A percentile compares a stretch with the other conserved stretches of the same genome.
phyloP scores from a whole-genome alignment of 306 rosid species.

The Lithocarpus polystachyus region DNA sequence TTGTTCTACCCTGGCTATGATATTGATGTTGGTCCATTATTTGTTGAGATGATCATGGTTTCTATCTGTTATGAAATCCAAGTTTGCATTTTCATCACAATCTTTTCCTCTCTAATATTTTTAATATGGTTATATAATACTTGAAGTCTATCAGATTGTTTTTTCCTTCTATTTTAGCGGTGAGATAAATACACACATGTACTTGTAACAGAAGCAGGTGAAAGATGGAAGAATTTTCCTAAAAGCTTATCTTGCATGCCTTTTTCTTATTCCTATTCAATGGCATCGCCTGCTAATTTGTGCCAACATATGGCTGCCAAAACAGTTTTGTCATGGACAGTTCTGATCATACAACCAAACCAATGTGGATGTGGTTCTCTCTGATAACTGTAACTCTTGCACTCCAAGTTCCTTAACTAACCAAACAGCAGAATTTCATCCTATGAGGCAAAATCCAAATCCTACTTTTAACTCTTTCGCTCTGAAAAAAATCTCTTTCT shows the following conservation, averaged over 20 bases:
- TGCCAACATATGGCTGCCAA: not conserved
- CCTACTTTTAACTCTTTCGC: not conserved
- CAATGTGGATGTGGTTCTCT: constrained; percentile 4
- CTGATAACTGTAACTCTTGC: not conserved
- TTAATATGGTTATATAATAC: not conserved
- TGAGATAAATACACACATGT: not conserved
- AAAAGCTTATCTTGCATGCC: not conserved
- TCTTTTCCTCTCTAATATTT: not conserved
- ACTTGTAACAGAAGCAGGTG: not conserved
- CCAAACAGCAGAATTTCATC: not conserved
- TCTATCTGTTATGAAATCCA: not conserved
- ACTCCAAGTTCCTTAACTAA: not conserved
- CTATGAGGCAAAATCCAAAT: not conserved
- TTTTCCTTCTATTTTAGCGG: not conserved
- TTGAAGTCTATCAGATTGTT: not conserved
- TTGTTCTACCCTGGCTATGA: constrained; percentile 15
- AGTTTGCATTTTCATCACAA: not conserved
- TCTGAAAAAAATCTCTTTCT: not conserved
- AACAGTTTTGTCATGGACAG: not conserved
- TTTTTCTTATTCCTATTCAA: not conserved
- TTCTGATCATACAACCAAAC: not conserved
- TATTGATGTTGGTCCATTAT: not conserved
- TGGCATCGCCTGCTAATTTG: not conserved
- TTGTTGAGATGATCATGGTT: not conserved
- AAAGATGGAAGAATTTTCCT: not conserved